phyloP scores from a whole-genome alignment of 352 stramenopile species.

The Pythium dissotocum region DNA sequence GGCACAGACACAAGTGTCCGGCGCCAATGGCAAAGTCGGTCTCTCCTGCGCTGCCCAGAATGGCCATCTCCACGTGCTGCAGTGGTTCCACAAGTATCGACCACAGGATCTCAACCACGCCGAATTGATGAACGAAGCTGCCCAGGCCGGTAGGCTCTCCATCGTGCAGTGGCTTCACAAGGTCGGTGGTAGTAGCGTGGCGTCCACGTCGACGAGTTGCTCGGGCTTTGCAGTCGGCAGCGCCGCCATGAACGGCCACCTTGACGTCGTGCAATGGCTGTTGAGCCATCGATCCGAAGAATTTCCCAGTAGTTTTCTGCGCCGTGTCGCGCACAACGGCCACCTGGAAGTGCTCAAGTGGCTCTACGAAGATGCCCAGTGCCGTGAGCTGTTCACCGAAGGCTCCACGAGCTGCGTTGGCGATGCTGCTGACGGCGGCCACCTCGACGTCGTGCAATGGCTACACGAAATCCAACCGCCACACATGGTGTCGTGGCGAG shows the following conservation, averaged over 20 bases:
- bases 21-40: neutral
- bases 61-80: slow-evolving; percentile 21
- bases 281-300: slow-evolving; percentile 15
- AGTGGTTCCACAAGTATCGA: slow-evolving; percentile 14
- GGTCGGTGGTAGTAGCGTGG: neutral
- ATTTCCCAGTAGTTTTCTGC: slow-evolving; percentile 10
- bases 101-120: slow-evolving; percentile 12
- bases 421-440: slow-evolving; percentile 19
- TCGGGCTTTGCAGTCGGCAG: neutral
- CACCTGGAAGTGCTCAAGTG: slow-evolving; percentile 22
- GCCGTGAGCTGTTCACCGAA: slow-evolving; percentile 13
- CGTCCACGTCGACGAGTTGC: neutral
- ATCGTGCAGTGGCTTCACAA: slow-evolving; percentile 20
- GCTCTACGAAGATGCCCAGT: slow-evolving; percentile 16
- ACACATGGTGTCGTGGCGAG: slow-evolving; percentile 6
- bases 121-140: slow-evolving; percentile 6
- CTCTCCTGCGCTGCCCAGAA: neutral
- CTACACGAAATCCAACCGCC: slow-evolving; percentile 12
- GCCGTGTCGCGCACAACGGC: slow-evolving; percentile 12
- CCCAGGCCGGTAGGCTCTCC: slow-evolving; percentile 4
- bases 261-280: slow-evolving; percentile 22
- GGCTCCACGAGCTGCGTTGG: slow-evolving; percentile 12
- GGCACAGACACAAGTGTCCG: neutral
- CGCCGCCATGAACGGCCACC: slow-evolving; percentile 18
- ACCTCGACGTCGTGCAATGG: slow-evolving; percentile 20